Percentiles rank a stretch among this genome's conserved stretches.
Evolutionary conservation across 208 protist genomes (phyloP).

Genomic region (Naegleria gruberi): DNA sequence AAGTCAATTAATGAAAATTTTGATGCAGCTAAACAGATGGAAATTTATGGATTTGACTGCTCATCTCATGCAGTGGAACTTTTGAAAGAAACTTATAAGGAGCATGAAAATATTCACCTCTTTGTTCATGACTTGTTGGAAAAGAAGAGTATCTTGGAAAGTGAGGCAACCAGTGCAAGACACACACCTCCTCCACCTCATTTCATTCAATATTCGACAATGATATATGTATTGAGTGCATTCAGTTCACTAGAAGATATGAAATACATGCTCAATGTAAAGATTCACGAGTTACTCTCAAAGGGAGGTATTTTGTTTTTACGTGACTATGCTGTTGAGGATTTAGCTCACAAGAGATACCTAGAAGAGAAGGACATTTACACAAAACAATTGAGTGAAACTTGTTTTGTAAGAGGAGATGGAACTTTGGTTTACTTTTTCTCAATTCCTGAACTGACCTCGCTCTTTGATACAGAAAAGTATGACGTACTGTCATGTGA

Average conservation of each 20-base stretch:
- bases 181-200: background rate
- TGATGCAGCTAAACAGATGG: background rate
- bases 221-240: conserved; percentile 13
- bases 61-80: background rate
- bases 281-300: background rate
- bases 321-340: background rate
- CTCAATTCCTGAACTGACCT: background rate
- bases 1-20: background rate
- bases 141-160: background rate
- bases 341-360: background rate
- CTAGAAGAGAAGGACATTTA: background rate
- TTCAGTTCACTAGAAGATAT: background rate
- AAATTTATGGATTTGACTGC: background rate
- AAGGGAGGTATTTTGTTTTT: background rate
- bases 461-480: background rate
- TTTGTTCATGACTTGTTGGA: background rate
- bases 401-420: background rate
- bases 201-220: background rate
- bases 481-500: background rate
- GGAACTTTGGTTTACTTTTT: background rate
- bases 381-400: background rate
- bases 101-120: background rate
- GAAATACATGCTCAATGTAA: background rate
- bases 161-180: background rate
- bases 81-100: background rate